These are phyloP conservation scores for Endogone sp. DNA, from an alignment of 192 early-diverging fungal genomes.

Conservation along the genomic window DNA sequence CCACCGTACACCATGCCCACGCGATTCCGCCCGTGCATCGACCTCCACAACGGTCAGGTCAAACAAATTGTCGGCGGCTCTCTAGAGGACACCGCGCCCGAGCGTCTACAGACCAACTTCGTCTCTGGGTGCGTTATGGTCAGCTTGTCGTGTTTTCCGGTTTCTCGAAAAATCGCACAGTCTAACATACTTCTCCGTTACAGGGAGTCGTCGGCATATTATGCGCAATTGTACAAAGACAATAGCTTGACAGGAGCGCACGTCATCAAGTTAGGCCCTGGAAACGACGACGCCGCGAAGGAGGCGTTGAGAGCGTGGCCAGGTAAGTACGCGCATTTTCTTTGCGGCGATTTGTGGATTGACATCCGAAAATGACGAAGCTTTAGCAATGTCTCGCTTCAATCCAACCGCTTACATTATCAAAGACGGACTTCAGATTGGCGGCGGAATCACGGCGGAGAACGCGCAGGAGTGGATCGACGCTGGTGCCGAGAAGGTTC, in stretches of 20 bases:
- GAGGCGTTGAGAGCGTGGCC: conserved; percentile 87
- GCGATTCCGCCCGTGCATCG: conserved; percentile 95
- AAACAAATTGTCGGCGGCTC: conserved; percentile 99
- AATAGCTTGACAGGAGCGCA: conserved; percentile 80
- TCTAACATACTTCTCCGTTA: not conserved
- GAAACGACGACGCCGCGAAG: conserved; percentile 81
- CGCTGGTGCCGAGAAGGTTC: conserved; percentile 79
- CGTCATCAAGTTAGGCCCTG: conserved; percentile 91
- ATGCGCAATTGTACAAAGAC: conserved; percentile 74
- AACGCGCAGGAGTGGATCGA: conserved; percentile 89
- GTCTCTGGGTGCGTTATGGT: conserved; percentile 69
- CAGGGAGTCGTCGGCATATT: conserved; percentile 74
- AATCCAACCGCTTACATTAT: not conserved
- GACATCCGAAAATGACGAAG: too few species aligned
- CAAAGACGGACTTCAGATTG: conserved; percentile 75
- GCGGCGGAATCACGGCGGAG: conserved; percentile 86
- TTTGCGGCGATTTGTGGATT: too few species aligned
- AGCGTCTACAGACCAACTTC: conserved; percentile 84
- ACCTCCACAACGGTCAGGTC: conserved; percentile 94
- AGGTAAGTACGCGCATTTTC: conserved; percentile 18
- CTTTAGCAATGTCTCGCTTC: too few species aligned
- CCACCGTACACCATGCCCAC: conserved; percentile 48
- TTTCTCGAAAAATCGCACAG: not conserved
- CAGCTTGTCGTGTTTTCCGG: not conserved
- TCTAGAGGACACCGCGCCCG: conserved; percentile 59